Conservation (phyloP, 2,329 filamentous ascomycete species). For the Neospermospora avenae region DNA sequence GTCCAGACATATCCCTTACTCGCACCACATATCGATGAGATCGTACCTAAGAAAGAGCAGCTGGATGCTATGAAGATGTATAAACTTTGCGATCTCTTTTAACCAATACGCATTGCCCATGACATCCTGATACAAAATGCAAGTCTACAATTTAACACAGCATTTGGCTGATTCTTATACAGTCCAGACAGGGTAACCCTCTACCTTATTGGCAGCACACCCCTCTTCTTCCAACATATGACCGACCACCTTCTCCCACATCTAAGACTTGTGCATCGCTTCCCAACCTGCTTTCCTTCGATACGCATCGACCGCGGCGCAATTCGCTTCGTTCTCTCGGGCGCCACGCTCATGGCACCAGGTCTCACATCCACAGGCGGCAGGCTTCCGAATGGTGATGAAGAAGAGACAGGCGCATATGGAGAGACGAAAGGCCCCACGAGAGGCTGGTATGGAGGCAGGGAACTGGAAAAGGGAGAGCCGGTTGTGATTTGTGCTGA, state of each 20-base stretch:
- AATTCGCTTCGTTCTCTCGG: slow-evolving; percentile 92
- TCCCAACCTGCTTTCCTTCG: slow-evolving; percentile 77
- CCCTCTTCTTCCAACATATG: slow-evolving; percentile 89
- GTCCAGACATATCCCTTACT: slow-evolving; percentile 83
- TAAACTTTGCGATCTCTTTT: no score
- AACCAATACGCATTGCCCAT: no score
- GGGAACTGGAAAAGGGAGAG: slow-evolving; percentile 72
- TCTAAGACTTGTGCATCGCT: slow-evolving; percentile 83
- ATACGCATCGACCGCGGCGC: slow-evolving; percentile 92
- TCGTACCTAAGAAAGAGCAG: slow-evolving; percentile 92
- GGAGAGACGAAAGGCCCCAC: slow-evolving; percentile 30
- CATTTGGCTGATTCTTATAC: slow-evolving; percentile 11
- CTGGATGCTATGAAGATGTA: slow-evolving; percentile 86
- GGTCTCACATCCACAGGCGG: slow-evolving; percentile 84
- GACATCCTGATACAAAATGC: no score
- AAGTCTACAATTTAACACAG: no score
- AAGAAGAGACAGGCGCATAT: slow-evolving; percentile 37
- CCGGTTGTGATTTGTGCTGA: slow-evolving; percentile 89
- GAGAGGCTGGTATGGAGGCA: slow-evolving; percentile 50
- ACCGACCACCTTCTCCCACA: slow-evolving; percentile 76
- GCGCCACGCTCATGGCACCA: slow-evolving; percentile 94
- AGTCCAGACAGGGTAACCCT: slow-evolving; percentile 83
- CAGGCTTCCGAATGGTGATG: slow-evolving; percentile 56
- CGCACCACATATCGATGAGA: slow-evolving; percentile 83
- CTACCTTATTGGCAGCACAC: slow-evolving; percentile 74